A percentile compares a stretch with the other conserved stretches of the same genome.
Conservation (phyloP, 2,329 filamentous ascomycete species). For the Fusarium sulawesiense region DNA sequence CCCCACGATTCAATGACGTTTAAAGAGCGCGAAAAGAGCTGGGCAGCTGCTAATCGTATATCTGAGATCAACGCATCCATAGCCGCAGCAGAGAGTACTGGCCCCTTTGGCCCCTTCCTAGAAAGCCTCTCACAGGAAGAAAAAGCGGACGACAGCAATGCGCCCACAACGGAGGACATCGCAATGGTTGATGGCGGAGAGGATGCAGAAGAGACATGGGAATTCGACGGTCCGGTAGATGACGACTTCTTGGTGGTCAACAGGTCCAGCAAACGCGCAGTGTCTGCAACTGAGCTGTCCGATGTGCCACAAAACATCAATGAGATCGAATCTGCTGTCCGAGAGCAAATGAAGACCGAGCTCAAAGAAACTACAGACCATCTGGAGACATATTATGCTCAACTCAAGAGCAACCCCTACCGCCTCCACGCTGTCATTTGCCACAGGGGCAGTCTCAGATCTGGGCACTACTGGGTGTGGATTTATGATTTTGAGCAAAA, state of each 20-base stretch:
- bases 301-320: constrained; percentile 30
- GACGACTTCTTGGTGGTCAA: constrained; percentile 51
- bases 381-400: constrained; percentile 52
- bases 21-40: constrained; percentile 73
- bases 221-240: constrained; percentile 54
- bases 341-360: constrained; percentile 61
- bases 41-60: constrained; percentile 77
- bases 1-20: constrained; percentile 70
- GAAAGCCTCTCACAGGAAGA: constrained; percentile 37
- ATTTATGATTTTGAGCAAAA: constrained; percentile 87
- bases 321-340: constrained; percentile 46
- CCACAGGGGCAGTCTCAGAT: constrained; percentile 78
- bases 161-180: neutral
- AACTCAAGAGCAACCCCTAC: constrained; percentile 76
- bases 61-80: constrained; percentile 61
- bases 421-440: constrained; percentile 92
- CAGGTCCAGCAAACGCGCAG: constrained; percentile 13
- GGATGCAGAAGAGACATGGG: constrained; percentile 48
- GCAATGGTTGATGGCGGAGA: constrained; percentile 4
- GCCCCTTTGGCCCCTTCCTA: constrained; percentile 45
- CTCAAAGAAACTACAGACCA: constrained; percentile 45
- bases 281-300: neutral
- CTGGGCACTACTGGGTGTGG: constrained; percentile 97
- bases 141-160: neutral
- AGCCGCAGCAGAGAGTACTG: constrained; percentile 43